Evolutionary conservation across 257 asterid genomes (phyloP), one percentile per base, ranked within the genome.

Genomic region (Pogostemon cablin): DNA sequence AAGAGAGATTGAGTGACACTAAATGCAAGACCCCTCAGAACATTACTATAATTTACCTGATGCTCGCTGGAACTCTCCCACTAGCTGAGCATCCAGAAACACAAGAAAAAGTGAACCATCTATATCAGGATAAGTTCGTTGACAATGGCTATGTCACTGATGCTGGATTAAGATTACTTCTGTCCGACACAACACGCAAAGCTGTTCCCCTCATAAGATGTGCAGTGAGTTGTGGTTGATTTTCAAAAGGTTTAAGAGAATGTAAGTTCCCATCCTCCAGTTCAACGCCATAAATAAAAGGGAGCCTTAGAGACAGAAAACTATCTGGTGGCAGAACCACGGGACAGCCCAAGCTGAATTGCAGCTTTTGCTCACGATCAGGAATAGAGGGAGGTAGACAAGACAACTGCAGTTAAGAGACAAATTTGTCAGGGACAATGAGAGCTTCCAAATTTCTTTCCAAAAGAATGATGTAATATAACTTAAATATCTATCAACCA

Each of bases 251-350:
- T 75, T 73, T 82, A 56, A 93, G 88, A 74, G 96, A 81, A 75
- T 84, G 90, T 17, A 81, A 65, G 77, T 75, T 86, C 72, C 97
- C 97, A 86, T 84, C 90, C 67, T 84, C 96, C 76, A 89, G 69
- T 73, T 84, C 85, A 47, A 91, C 87, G 52, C 96, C 96, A 74
- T 91, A 91, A 62, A 86, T 79, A 78, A 91, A 95, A 42, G 98
- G 98, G 34, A 95, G 99, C 81, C 89, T 85, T 47, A 95, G 80
- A 67, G 96, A 91, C 72, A 95, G 86, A 75, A 91, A 95, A 83
- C 99, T 95, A 41, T 89, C 99, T 25, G 99, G 95, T 57, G 98
- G 98, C 73, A 95, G 87, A 72, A 88, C 86, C 83, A 89, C 92
- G 2, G 75, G 96, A 72, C 95, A 85, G 69, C 92, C 95, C 84